Conservation (phyloP, 768 basidiomycete genomes). For the Lactarius tabidus region DNA sequence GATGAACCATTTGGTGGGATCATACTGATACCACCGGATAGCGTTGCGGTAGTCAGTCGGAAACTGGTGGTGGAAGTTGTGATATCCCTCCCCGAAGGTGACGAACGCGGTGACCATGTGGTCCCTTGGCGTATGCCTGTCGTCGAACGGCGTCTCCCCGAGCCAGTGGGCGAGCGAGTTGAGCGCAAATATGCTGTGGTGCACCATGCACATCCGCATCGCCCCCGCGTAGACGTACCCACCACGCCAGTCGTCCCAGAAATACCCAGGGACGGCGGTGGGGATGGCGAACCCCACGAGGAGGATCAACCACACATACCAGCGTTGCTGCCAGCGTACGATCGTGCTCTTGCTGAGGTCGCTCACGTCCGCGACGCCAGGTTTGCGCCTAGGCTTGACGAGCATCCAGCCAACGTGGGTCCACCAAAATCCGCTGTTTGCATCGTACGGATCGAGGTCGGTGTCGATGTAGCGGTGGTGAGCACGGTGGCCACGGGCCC, state of each 20-base stretch:
- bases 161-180: constrained; percentile 96
- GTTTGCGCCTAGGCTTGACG: constrained; percentile 81
- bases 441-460: constrained; percentile 91
- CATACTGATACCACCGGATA: constrained; percentile 90
- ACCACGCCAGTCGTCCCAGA: constrained; percentile 82
- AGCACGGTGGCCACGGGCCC: constrained; percentile 94
- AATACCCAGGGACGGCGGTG: constrained; percentile 66
- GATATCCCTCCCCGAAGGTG: constrained; percentile 93
- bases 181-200: constrained; percentile 93
- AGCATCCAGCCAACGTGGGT: constrained; percentile 92
- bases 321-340: constrained; percentile 81
- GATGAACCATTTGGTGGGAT: constrained; percentile 92
- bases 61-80: constrained; percentile 96
- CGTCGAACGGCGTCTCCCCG: constrained; percentile 87
- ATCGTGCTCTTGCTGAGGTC: constrained; percentile 79
- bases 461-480: constrained; percentile 97
- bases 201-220: constrained; percentile 75
- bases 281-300: constrained; percentile 69
- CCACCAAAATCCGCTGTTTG: constrained; percentile 80
- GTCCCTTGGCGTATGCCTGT: constrained; percentile 89
- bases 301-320: constrained; percentile 67
- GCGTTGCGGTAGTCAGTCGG: constrained; percentile 97
- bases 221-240: constrained; percentile 83
- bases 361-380: constrained; percentile 84
- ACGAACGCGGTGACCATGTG: constrained; percentile 84